phyloP scores from a whole-genome alignment of 2,329 filamentous ascomycete species.

The Colletotrichum liaoningense region DNA sequence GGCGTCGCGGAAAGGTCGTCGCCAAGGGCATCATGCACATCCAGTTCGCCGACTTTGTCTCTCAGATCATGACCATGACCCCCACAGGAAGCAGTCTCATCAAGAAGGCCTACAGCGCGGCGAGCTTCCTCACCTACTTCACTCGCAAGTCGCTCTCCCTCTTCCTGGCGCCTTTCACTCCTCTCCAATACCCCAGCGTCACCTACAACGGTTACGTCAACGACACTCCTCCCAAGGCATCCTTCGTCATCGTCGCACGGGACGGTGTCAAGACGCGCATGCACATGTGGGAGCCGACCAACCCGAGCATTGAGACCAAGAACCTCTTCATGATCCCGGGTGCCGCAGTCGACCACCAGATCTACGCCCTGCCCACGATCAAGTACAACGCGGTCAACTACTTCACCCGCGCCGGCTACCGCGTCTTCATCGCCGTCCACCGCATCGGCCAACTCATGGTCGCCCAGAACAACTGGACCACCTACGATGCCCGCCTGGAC shows the following conservation, averaged over 20 bases:
- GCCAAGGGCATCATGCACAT: conserved; percentile 71
- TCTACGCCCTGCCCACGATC: conserved; percentile 72
- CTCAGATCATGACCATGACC: conserved; percentile 65
- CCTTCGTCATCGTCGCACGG: conserved; percentile 58
- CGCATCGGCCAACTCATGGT: conserved; percentile 66
- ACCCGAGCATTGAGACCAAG: conserved; percentile 49
- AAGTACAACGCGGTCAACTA: conserved; percentile 73
- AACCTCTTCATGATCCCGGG: conserved; percentile 73
- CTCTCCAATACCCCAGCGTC: conserved; percentile 65
- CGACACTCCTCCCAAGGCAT: conserved; percentile 56
- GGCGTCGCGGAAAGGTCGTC: conserved; percentile 57
- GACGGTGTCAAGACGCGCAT: conserved; percentile 66
- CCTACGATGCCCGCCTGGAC: conserved; percentile 70
- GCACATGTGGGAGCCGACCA: conserved; percentile 67
- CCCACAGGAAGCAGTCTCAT: conserved; percentile 60
- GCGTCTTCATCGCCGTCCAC: conserved; percentile 67
- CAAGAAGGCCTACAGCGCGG: conserved; percentile 56
- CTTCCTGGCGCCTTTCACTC: conserved; percentile 65
- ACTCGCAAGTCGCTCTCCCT: conserved; percentile 62
- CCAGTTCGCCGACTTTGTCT: conserved; percentile 62
- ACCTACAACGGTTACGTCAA: conserved; percentile 64
- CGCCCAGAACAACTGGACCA: conserved; percentile 66
- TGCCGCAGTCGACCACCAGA: conserved; percentile 71
- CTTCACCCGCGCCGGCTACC: conserved; percentile 69
- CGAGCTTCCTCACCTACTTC: conserved; percentile 67